These are phyloP conservation scores for Xylaria arbuscula DNA, from an alignment of 2,329 filamentous ascomycete genomes.

Conservation along the genomic window DNA sequence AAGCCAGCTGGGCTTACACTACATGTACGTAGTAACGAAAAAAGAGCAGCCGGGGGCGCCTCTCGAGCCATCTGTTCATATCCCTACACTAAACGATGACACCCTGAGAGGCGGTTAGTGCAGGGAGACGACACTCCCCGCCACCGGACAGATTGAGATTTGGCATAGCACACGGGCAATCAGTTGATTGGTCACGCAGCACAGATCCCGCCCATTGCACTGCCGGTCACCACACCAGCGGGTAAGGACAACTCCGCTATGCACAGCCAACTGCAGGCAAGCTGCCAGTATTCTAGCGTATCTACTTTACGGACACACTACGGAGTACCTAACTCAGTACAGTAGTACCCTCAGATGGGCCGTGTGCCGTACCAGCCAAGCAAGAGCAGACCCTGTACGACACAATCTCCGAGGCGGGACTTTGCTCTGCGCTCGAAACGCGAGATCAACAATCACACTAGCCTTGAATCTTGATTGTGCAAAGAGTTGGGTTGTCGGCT, in stretches of 20 bases:
- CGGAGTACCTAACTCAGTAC: too few species aligned
- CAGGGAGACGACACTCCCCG: slow-evolving; percentile 8
- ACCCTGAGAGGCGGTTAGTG: not conserved
- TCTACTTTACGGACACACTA: too few species aligned
- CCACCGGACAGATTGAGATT: slow-evolving; percentile 76
- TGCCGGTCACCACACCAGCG: slow-evolving; percentile 71
- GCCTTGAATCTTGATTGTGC: slow-evolving; percentile 51
- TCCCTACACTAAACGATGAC: not conserved
- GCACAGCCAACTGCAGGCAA: slow-evolving; percentile 77
- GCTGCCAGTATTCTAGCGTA: slow-evolving; percentile 62
- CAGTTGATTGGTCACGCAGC: not conserved
- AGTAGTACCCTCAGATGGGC: slow-evolving; percentile 63
- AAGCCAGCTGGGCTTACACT: not conserved
- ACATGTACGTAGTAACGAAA: too few species aligned
- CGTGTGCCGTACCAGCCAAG: slow-evolving; percentile 70
- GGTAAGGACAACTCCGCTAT: slow-evolving; percentile 62
- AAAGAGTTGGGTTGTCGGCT: too few species aligned
- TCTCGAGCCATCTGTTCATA: not conserved
- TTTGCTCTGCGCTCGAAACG: slow-evolving; percentile 76
- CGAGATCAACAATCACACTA: slow-evolving; percentile 67
- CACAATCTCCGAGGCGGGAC: slow-evolving; percentile 75
- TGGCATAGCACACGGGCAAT: slow-evolving; percentile 73
- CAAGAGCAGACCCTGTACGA: slow-evolving; percentile 53
- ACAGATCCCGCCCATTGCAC: slow-evolving; percentile 4
- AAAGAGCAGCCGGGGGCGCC: slow-evolving; percentile 1